Evolutionary conservation across 768 basidiomycete genomes (phyloP), one percentile per base, ranked within the genome.

Genomic region (Boletus sensibilis): DNA sequence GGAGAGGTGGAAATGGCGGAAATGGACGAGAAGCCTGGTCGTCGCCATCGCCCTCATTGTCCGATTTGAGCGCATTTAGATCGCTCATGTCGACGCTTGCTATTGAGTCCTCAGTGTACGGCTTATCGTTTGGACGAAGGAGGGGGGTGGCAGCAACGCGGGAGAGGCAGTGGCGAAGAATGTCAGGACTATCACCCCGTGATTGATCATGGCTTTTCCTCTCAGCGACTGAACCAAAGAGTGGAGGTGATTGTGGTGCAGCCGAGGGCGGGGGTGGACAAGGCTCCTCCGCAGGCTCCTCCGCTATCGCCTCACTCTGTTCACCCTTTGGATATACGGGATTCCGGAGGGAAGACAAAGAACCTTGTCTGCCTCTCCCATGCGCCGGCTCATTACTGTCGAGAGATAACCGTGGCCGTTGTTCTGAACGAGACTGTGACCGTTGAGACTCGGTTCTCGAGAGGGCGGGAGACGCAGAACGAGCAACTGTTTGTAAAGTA

Each of bases 31-130:
- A 62, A 65, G 55, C 39, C 18, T 54, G 59, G 25, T 66, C 62
- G 4, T 70, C 68, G 4, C 35, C 61, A 29, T 70, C 70, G 4
- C 61, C 60, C 13, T 71, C 69, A 27, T 68, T 55, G 38, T 70
- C 69, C 27, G 57, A 64, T 44, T 62, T 72, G 44, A 70, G 58
- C 57, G 70, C 64, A 37, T 44, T 71, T 48, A 71, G 57, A 47
- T 71, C 70, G 61, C 70, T 72, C 59, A 70, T 71, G 41, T 71
- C 69, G 13, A 72, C 60, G 31, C 57, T 57, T 7, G 69, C 62
- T 49, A 71, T 64, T 39, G 66, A 70, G 39, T 71, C 70, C 25
- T 70, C 64, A 2, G 31, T 33, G 29, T 48, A 45, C 6, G 29
- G 44, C 34, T 47, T 54, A 38, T 56, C 48, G 21, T 25, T 48